phyloP scores from a whole-genome alignment of 176 grass and related monocot species.

The Luzula sylvatica region DNA sequence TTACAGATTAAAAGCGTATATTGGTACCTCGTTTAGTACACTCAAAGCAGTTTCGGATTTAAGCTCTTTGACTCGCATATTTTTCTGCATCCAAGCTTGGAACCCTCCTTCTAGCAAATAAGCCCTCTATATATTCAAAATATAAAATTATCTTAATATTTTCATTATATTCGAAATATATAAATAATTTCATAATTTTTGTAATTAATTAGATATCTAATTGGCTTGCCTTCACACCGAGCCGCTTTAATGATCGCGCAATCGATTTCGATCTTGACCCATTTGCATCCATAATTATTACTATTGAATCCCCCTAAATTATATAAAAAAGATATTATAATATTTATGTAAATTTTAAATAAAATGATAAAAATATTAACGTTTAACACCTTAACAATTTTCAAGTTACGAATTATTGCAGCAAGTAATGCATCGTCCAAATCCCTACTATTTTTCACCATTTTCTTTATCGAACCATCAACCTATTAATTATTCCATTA shows the following conservation, averaged over 20 bases:
- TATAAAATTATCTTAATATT: not conserved
- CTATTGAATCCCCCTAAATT: constrained; percentile 63
- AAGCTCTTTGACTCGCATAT: constrained; percentile 73
- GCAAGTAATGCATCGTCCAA: constrained; percentile 71
- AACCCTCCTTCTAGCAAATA: constrained; percentile 95
- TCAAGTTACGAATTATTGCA: constrained; percentile 84
- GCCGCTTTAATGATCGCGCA: constrained; percentile 83
- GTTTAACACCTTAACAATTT: constrained; percentile 64
- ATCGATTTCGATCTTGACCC: constrained; percentile 65
- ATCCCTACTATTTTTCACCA: constrained; percentile 64
- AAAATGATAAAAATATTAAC: not conserved
- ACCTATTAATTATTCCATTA: constrained; percentile 34
- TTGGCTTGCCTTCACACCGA: constrained; percentile 73
- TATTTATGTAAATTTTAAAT: no score
- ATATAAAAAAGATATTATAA: not conserved
- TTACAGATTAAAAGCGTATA: not conserved
- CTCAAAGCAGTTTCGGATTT: constrained; percentile 83
- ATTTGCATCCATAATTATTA: constrained; percentile 91
- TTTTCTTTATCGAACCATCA: constrained; percentile 54
- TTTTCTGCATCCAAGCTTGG: constrained; percentile 70
- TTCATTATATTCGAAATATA: constrained; percentile 3
- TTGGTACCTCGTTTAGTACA: constrained; percentile 76
- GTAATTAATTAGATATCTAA: not conserved
- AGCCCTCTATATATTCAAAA: constrained; percentile 49
- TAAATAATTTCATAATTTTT: constrained; percentile 7